phyloP scores from a whole-genome alignment of 1,284 basidiomycete genomes.

The Puccinia coronata region DNA sequence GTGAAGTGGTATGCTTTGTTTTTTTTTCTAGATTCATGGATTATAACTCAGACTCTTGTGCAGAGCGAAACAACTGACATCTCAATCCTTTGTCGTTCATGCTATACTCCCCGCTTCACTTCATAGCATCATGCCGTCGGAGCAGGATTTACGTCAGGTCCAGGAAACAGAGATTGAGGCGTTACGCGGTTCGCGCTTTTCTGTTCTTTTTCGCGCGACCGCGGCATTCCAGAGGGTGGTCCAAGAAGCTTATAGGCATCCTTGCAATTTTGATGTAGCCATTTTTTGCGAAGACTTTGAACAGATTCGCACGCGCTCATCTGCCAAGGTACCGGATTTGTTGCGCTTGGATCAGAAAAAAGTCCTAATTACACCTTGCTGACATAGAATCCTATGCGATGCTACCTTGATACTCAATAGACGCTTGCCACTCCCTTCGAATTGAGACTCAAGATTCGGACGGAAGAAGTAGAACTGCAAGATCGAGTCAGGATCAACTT shows the following conservation, averaged over 20 bases:
- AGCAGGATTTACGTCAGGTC: constrained; percentile 30
- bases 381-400: neutral
- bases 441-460: constrained; percentile 34
- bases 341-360: neutral
- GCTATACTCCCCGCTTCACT: no score
- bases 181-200: constrained; percentile 19
- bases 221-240: neutral
- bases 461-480: constrained; percentile 44
- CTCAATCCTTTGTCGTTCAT: no score
- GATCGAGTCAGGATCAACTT: constrained; percentile 40
- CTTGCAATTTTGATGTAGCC: constrained; percentile 11
- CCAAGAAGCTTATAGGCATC: neutral
- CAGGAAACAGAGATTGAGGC: constrained; percentile 47
- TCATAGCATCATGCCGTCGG: constrained; percentile 34
- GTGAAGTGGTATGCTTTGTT: no score
- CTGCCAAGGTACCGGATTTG: constrained; percentile 17
- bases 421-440: constrained; percentile 43
- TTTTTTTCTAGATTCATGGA: no score
- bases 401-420: neutral
- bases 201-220: neutral
- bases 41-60: no score
- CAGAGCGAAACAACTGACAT: no score
- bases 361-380: neutral
- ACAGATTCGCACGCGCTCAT: constrained; percentile 43
- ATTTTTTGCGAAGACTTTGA: constrained; percentile 41